These are phyloP conservation scores for Ramularia endophylla DNA, from an alignment of 2,329 filamentous ascomycete genomes.

Conservation along the genomic window DNA sequence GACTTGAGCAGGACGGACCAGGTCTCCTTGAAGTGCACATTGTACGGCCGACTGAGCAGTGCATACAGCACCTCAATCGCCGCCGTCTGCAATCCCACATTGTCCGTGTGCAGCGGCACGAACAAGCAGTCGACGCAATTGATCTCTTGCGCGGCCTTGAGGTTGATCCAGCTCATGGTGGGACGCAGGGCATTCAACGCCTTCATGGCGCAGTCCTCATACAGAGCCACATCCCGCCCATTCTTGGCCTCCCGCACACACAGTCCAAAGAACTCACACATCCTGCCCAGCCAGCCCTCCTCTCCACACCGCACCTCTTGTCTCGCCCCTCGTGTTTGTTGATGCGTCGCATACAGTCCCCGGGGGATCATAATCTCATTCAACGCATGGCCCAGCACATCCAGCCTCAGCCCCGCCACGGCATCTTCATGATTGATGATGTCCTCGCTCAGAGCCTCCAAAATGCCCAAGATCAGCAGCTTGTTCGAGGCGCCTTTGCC, in stretches of 20 bases:
- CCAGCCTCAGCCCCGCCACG: constrained; percentile 74
- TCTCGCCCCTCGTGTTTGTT: constrained; percentile 56
- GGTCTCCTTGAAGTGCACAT: constrained; percentile 64
- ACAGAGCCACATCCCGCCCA: constrained; percentile 38
- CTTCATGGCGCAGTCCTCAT: constrained; percentile 59
- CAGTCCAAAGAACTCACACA: constrained; percentile 66
- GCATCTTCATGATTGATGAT: constrained; percentile 85
- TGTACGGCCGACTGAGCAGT: constrained; percentile 35
- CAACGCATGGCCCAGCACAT: constrained; percentile 77
- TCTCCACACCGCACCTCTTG: constrained; percentile 67
- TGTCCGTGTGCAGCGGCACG: constrained; percentile 62
- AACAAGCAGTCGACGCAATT: constrained; percentile 66
- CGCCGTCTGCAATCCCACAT: constrained; percentile 69
- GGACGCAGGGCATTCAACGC: constrained; percentile 71
- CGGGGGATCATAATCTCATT: constrained; percentile 90
- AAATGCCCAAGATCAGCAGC: constrained; percentile 77
- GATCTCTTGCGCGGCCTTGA: constrained; percentile 69
- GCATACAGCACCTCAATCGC: constrained; percentile 32
- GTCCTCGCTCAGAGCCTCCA: constrained; percentile 91
- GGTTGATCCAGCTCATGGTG: constrained; percentile 80
- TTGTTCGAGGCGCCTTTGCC: constrained; percentile 55
- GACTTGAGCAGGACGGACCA: constrained; percentile 27
- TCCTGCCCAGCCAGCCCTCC: constrained; percentile 81
- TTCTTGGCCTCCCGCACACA: constrained; percentile 51
- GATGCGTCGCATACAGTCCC: constrained; percentile 63